Evolutionary conservation across 2,329 filamentous ascomycete species (phyloP), one percentile per base, ranked within the genome.

Genomic region (Ascochyta fabae): DNA sequence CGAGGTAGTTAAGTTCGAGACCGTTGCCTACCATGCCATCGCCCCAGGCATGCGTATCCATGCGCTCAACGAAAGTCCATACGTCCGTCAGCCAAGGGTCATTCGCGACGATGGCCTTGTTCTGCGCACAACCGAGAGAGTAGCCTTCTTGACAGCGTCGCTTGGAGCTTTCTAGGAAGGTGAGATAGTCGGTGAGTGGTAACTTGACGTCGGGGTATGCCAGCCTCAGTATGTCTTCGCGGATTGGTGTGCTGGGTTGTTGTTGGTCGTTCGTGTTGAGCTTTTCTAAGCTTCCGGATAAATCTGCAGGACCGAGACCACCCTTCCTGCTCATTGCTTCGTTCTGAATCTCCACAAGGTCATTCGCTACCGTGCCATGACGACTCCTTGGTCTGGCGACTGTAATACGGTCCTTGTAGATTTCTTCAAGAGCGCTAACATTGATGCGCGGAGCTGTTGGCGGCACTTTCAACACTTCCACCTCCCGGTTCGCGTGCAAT

Each of bases 21-120:
- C 83, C 83, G 12, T 84, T 81, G 7, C 86, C 80, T 24, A 88
- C 79, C 88, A 95, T 90, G n/a, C 87, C 88, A 42, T 86, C 84
- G 59, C 88, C 83, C 33, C 82, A 79, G 2, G 88, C 86, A 27
- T 86, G 85, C 24, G 83, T 80, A 62, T 90, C 86, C 61, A 81
- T 76, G n/a, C 89, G 86, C 55, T 84, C 81, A 43, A 93, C 81
- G 81, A 90, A 91, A 42, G 86, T 84, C 91, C 91, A 96, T n/a
- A 90, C 78, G 52, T 90, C 88, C 53, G 86, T 83, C n/a, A 94
- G 79, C 85, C 89, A 91, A 27, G 84, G 85, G 66, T 93, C 88
- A 57, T 91, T 89, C 6, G 82, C 79, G 1, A 90, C 82, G n/a
- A 93, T 83, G 6, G 81, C 76, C 58, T 84, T 83, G 66, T 95